A percentile compares a stretch with the other conserved stretches of the same genome.
These are phyloP conservation scores for Mantamonas sphyraenae DNA, from an alignment of 78 protist species.

Conservation along the genomic window DNA sequence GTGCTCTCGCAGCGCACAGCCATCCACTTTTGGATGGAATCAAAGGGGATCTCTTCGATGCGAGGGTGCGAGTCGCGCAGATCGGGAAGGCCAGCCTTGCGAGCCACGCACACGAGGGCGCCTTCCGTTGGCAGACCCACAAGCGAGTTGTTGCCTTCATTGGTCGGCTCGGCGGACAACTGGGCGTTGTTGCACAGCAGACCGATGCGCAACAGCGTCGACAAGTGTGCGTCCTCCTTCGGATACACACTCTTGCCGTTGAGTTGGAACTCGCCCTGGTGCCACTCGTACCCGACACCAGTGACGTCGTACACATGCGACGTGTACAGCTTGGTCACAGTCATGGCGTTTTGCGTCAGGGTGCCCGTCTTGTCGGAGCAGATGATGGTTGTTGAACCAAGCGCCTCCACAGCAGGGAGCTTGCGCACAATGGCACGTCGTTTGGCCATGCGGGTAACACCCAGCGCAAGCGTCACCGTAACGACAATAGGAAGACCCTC, in stretches of 20 bases:
- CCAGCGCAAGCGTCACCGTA: conserved; percentile 65
- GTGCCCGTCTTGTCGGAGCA: conserved; percentile 97
- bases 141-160: too few species aligned
- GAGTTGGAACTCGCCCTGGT: not conserved
- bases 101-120: conserved; percentile 18
- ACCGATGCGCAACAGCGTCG: not conserved
- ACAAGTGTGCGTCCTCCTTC: not conserved
- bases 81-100: conserved; percentile 9
- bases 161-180: not conserved
- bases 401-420: conserved; percentile 88
- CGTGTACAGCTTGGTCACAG: conserved; percentile 9
- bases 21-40: conserved; percentile 34
- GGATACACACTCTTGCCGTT: not conserved
- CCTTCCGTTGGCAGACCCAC: conserved; percentile 40
- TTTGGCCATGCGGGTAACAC: conserved; percentile 45
- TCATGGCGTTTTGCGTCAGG: conserved; percentile 83
- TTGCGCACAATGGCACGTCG: conserved; percentile 53
- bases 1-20: conserved; percentile 24
- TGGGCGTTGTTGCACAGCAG: conserved; percentile 19
- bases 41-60: conserved; percentile 20
- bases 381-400: conserved; percentile 85
- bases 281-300: too few species aligned
- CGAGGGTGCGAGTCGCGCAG: conserved; percentile 3
- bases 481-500: conserved; percentile 92
- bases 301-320: too few species aligned